Evolutionary conservation across 306 rosid species (phyloP), one percentile per base, ranked within the genome.

Genomic region (Trifolium repens): DNA sequence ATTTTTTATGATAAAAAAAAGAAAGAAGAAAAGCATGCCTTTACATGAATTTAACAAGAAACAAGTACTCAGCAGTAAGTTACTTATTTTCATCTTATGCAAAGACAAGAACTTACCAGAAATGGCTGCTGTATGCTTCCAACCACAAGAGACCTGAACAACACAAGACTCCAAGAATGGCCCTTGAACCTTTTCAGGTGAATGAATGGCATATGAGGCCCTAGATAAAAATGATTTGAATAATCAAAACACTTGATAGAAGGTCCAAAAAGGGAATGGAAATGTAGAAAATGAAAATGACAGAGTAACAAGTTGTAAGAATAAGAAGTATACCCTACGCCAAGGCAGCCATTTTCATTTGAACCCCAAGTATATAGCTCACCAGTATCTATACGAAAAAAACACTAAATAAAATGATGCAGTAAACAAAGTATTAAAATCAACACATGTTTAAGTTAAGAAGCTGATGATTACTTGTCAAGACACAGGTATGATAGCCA

Each of bases 281-380:
- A 53, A 63, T 19, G 49, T 24, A 22, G 53, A 46, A 74, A 68
- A 67, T 47, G 46, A 77, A 64, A 76, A 44, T 17, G 61, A 50
- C 34, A 8, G 52, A 77, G 53, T 37, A 78, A 57, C 55, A 75
- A 70, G 60, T 67, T 72, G 7, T 30, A 73, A 52, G 83, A 9
- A 62, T 40, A 47, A 79, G 76, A 69, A 72, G 46, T 1, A 72
- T 91, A 94, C 98, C 97, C 93, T 19, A 86, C 85, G 46, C 98
- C 98, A 76, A 94, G 98, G 80, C 98, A 91, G 64, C 98, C 98
- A 77, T 94, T 94, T 83, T 94, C 98, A 86, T 94, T 94, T 81
- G 98, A 90, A 59, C 98, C 98, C 98, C 98, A 94, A 71, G 94
- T 88, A 77, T 91, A 91, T 74, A 94, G 86, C 74, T 91, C 94